Evolutionary conservation across 177 flowering plant species (phyloP), one percentile per base, ranked within the genome.

Genomic region (Vitis hybrid): DNA sequence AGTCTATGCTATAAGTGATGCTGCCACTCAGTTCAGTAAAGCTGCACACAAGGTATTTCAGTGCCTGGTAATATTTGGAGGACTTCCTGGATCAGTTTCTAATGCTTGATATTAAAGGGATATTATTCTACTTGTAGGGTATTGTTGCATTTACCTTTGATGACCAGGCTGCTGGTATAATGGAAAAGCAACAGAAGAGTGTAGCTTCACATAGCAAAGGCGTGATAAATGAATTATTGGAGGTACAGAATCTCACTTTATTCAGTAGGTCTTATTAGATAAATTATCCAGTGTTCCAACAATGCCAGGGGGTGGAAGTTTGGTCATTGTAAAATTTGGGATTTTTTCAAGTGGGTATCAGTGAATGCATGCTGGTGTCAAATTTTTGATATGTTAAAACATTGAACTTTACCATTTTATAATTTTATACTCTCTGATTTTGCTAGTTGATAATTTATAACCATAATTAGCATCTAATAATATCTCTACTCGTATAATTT

Each of bases 81-180:
- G 3, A 8, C 7, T 65, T 26, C 9, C 56, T 14, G 19, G 39
- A 29, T 26, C 4, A 70, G 3, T 22, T 68, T 57, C 55, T 29
- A 18, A 50, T 57, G 0, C 20, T 58, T 72, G 22, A 60, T 22
- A 51, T 26, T 29, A 68, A 49, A 22, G 31, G 49, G 18, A 0
- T 49, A 45, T 16, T 80, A 50, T 16, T 80, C 29, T 66, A 2
- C 31, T 57, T 81, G 77, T 80, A 95, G 99, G 94, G 99, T 68
- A 85, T 95, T 74, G 89, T 91, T 62, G 97, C 97, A 63, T 86
- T 94, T 78, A 92, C 98, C 65, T 88, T 87, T 77, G 97, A 95
- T 62, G 93, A 91, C 60, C 91, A 86, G 45, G 85, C 84, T 70
- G 81, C 74, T 70, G 75, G 81, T 22, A 75, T 82, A 73, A 68